These are phyloP conservation scores for Plantago major DNA, from an alignment of 257 asterid species.

Conservation along the genomic window DNA sequence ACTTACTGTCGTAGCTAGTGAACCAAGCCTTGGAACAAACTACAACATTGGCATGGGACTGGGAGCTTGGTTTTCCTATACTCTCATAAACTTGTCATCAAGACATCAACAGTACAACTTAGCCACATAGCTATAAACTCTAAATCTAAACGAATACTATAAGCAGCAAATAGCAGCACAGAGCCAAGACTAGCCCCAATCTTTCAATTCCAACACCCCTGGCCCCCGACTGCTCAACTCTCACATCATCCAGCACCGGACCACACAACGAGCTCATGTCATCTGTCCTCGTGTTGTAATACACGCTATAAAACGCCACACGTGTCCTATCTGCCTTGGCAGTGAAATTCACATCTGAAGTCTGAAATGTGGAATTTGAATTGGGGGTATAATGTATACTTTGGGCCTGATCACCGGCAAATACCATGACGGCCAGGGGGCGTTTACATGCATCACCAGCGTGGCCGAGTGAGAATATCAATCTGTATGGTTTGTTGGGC, in stretches of 20 bases:
- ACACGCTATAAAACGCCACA: slow-evolving; percentile 77
- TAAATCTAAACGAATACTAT: slow-evolving; percentile 13
- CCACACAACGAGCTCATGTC: slow-evolving; percentile 94
- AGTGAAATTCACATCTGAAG: slow-evolving; percentile 57
- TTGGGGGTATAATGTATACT: slow-evolving; percentile 36
- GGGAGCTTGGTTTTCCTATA: slow-evolving; percentile 26
- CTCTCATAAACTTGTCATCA: slow-evolving; percentile 1
- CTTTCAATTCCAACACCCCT: slow-evolving; percentile 18
- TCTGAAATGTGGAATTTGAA: slow-evolving; percentile 48
- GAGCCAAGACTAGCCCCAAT: slow-evolving; percentile 22
- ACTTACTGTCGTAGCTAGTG: too few species aligned
- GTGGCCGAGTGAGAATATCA: slow-evolving; percentile 71
- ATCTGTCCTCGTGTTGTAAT: slow-evolving; percentile 88
- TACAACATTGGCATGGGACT: slow-evolving; percentile 2
- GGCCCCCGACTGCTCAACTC: slow-evolving; percentile 54
- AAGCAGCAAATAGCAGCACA: slow-evolving; percentile 4
- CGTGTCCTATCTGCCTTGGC: slow-evolving; percentile 84
- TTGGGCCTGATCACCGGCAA: slow-evolving; percentile 48
- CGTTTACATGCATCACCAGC: slow-evolving; percentile 79
- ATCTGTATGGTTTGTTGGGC: slow-evolving; percentile 57
- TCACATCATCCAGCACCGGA: slow-evolving; percentile 87
- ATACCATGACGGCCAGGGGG: slow-evolving; percentile 88
- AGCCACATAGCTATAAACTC: not conserved
- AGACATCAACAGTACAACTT: not conserved
- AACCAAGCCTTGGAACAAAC: slow-evolving; percentile 5